Evolutionary conservation across 108 stramenopile species (phyloP), one percentile per base, ranked within the genome.

Genomic region (Seminavis robusta): DNA sequence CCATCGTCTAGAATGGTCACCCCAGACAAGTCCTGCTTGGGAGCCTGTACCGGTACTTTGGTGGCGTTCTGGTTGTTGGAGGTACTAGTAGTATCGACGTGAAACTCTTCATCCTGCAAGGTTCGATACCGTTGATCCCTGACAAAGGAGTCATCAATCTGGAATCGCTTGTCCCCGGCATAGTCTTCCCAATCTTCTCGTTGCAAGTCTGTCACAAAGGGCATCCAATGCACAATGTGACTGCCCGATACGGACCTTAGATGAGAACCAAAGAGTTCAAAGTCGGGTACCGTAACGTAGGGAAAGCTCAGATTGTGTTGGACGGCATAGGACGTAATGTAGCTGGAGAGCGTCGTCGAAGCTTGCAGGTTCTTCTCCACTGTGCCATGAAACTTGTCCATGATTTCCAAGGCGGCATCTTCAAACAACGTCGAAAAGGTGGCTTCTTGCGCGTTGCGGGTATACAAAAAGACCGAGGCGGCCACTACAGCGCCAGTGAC

Each of bases 131-230:
- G 13, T 25, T 10, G 7, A 41, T 56, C 54, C 10, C 8, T 6
- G 10, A 40, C 13, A 41, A 56, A 41, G 9, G 36, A 7, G 6
- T 27, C 40, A 19, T 56, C 39, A 15, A 41, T 41, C 5, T 56
- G 54, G 8, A 17, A 16, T 8, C 54, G 7, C 8, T 25, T 24
- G 7, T 24, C 11, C 11, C 9, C 7, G 8, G 54, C 54, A 27
- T 56, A 56, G 15, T 38, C 42, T 56, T 56, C 54, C 54, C 54
- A 56, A n/a, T 19, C 15, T 24, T 41, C 38, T 27, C 54, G 54
- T n/a, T 41, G 7, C 13, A 7, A 36, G 17, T 56, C 54, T 17
- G 54, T 40, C 8, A 56, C 39, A 9, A 56, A 38, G 7, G 54
- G 54, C 7, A 56, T 10, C 39, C 43, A 56, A 24, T 38, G 39